Conservation (phyloP, 441 rosid species). For the Eruca vesicaria region DNA sequence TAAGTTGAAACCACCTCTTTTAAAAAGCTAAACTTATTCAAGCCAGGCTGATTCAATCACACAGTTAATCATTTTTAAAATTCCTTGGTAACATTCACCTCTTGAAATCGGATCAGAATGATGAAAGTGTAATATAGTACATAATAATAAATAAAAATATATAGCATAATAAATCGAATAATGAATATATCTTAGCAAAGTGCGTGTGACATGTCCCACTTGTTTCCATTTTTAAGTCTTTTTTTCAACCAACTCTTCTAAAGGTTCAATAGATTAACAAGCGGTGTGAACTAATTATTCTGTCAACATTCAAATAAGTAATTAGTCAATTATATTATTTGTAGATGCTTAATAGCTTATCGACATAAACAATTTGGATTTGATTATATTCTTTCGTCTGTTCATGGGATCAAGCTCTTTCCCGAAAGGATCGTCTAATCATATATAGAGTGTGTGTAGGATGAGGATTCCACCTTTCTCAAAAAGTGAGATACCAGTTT, state of each 20-base stretch:
- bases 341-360: slow-evolving; percentile 10
- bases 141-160: background rate
- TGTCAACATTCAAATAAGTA: slow-evolving; percentile 17
- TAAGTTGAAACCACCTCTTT: slow-evolving; percentile 7
- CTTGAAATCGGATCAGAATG: slow-evolving; percentile 16
- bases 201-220: slow-evolving; percentile 15
- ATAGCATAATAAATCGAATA: slow-evolving; percentile 19
- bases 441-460: background rate
- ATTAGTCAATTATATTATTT: slow-evolving; percentile 8
- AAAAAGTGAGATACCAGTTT: slow-evolving; percentile 2
- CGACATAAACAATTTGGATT: slow-evolving; percentile 21
- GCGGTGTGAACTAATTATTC: slow-evolving; percentile 22
- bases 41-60: slow-evolving; percentile 19
- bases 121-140: background rate
- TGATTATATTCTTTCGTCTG: slow-evolving; percentile 12
- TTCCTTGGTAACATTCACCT: slow-evolving; percentile 16
- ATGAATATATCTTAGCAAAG: slow-evolving; percentile 22
- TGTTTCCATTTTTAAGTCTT: slow-evolving; percentile 17
- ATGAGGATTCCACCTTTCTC: background rate
- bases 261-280: slow-evolving; percentile 17
- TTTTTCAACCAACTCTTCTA: slow-evolving; percentile 10
- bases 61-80: slow-evolving; percentile 7
- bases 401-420: slow-evolving; percentile 19
- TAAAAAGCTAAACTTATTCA: background rate
- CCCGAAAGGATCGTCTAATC: slow-evolving; percentile 12